Evolutionary conservation across 345 rosid genomes (phyloP).

Genomic region (Ailanthus altissimus): DNA sequence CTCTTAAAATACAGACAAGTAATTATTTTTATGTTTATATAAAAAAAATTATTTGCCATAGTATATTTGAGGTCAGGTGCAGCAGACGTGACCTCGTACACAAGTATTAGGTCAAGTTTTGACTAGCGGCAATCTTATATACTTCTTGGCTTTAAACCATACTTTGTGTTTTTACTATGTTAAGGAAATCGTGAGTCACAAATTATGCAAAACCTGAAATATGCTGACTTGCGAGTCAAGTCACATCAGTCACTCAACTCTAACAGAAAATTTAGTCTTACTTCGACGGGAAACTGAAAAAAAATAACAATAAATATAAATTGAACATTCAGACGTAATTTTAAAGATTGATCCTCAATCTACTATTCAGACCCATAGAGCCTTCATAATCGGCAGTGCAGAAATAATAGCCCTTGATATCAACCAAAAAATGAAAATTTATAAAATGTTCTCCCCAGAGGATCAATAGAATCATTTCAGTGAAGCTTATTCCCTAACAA

Average conservation of each 20-base stretch:
- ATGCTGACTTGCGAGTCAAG: neutral
- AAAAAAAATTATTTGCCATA: neutral
- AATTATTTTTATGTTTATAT: neutral
- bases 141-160: neutral
- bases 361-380: neutral
- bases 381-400: neutral
- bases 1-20: too few relatives aligned
- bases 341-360: too few relatives aligned
- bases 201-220: neutral
- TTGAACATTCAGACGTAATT: too few relatives aligned
- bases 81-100: neutral
- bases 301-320: too few relatives aligned
- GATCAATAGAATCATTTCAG: neutral
- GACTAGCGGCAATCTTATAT: neutral
- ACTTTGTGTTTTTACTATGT: neutral
- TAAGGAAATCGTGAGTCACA: too few relatives aligned
- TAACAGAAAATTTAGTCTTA: neutral
- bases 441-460: neutral
- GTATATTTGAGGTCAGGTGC: neutral
- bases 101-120: neutral
- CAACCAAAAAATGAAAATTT: neutral
- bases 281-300: too few relatives aligned
- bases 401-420: too few relatives aligned
- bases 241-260: neutral
- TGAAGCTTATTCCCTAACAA: too few relatives aligned